Base-by-base conservation (phyloP, 257 asterid species). In the Linaria vulgaris region DNA sequence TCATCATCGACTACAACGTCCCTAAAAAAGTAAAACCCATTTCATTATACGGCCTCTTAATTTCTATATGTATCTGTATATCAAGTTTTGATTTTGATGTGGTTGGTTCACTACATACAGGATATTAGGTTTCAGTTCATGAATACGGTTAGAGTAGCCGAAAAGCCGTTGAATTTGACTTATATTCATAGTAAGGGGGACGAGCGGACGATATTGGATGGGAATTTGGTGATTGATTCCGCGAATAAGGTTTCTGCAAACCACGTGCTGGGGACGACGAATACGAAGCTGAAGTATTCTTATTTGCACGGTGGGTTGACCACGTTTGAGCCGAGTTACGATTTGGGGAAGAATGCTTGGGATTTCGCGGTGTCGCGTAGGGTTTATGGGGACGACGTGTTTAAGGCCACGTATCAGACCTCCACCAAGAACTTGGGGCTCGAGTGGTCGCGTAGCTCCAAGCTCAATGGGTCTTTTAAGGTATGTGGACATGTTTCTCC, bases 101-200 rank as follows among this genome's bases (percentile, higher is more conserved):
- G 58, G 39, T 19, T 13, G 12, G 45, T 11, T 34, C 16, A 47
- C 54, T 12, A 47, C 69, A 68, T 69, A 60, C 82, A 92, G 99
- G 99, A 94, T 77, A 24, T 94, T 64, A 81, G 86, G 82, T 94
- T 89, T 81, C 96, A 78, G 53, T 94, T 87, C 62, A 89, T 85
- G 99, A 87, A 87, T 67, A 76, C 90, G 3, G 34, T 85, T 51
- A 82, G 72, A 79, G 79, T 89, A 45, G 73, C 85, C 21, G 88
- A 82, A 78, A 94, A 85, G 69, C 94, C 85, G 9, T 80, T 94
- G 95, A 89, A 84, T 41, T 81, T 94, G 83, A 89, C 80, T 47
- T 94, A 85, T 79, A 85, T 70, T 63, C 97, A 94, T 72, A 72
- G 72, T 66, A 80, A 82, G 56, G 86, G 88, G 0, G 95, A 83